Evolutionary conservation across 2,329 filamentous ascomycete genomes (phyloP).

Genomic region (Penicillium sp.): DNA sequence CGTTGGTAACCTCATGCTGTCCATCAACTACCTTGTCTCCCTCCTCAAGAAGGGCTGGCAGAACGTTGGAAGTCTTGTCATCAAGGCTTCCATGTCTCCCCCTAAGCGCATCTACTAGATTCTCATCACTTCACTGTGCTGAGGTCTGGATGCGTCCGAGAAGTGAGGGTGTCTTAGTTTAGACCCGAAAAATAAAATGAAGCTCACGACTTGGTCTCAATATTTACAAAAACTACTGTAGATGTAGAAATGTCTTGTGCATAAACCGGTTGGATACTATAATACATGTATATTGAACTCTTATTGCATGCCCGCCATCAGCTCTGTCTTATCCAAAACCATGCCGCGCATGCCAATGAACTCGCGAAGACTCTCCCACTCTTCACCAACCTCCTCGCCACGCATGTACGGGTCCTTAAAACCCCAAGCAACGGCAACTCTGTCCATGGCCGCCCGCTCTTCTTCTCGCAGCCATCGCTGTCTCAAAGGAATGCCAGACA

Average conservation of each 20-base stretch:
- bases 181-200: conserved; percentile 32
- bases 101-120: conserved; percentile 95
- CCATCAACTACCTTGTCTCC: conserved; percentile 99
- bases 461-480: conserved; percentile 87
- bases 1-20: conserved; percentile 98
- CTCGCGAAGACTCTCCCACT: conserved; percentile 84
- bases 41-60: conserved; percentile 99
- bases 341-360: conserved; percentile 81
- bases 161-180: conserved; percentile 33
- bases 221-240: neutral
- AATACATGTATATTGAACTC: conserved; percentile 5
- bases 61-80: conserved; percentile 98
- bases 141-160: conserved; percentile 22
- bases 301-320: conserved; percentile 90
- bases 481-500: conserved; percentile 74
- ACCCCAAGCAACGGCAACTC: conserved; percentile 84
- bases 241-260: neutral
- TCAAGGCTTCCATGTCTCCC: conserved; percentile 99
- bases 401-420: conserved; percentile 77
- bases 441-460: conserved; percentile 83
- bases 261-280: conserved; percentile 6
- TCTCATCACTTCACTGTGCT: conserved; percentile 30
- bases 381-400: conserved; percentile 86
- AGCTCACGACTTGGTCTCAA: conserved; percentile 33
- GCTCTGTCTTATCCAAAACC: conserved; percentile 82